These are phyloP conservation scores for Phytophthora syringae DNA, from an alignment of 352 stramenopile genomes.

Conservation along the genomic window DNA sequence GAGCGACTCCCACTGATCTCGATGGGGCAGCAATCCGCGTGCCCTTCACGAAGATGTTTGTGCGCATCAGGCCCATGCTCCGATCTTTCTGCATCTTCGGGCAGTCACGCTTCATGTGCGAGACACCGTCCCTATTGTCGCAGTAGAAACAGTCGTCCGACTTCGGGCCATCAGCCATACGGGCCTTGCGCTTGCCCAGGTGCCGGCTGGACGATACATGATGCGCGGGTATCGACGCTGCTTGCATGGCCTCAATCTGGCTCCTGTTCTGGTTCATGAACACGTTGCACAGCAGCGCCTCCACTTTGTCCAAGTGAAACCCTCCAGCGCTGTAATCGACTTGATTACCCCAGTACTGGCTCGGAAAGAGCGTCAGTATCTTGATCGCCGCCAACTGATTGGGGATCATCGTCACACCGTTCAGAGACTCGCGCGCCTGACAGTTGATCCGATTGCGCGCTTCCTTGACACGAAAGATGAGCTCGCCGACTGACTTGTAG, in stretches of 20 bases:
- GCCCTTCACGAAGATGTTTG: constrained; percentile 3
- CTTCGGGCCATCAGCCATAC: not conserved
- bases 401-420: not conserved
- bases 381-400: not conserved
- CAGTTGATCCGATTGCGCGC: constrained; percentile 6
- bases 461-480: not conserved
- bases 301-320: constrained; percentile 3
- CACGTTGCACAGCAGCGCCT: not conserved
- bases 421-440: not conserved
- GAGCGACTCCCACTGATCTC: not conserved
- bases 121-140: not conserved
- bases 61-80: not conserved
- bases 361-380: constrained; percentile 4
- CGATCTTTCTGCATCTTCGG: not conserved
- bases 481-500: not conserved
- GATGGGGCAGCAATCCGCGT: not conserved
- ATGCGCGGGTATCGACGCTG: not conserved
- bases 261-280: constrained; percentile 4
- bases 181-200: not conserved
- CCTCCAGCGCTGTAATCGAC: not conserved
- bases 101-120: constrained; percentile 3
- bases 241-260: not conserved
- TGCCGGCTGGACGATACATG: not conserved
- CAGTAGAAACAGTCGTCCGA: constrained; percentile 2
- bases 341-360: constrained; percentile 7